A percentile compares a stretch with the other conserved stretches of the same genome.
Evolutionary conservation across 768 basidiomycete species (phyloP).

Genomic region (Dacryopinax primogenitus): DNA sequence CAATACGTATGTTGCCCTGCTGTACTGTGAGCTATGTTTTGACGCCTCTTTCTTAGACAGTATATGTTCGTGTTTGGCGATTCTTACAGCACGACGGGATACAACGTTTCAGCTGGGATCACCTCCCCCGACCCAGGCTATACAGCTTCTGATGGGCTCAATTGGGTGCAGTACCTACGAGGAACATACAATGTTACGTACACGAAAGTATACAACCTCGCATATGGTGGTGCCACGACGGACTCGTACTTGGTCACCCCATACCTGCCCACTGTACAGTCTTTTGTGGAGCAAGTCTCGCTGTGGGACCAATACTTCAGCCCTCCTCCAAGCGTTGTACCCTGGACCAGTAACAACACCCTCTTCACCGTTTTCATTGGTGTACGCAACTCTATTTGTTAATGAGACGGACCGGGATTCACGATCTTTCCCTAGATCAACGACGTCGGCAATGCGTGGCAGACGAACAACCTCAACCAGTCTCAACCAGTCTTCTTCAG

Average conservation of each 20-base stretch:
- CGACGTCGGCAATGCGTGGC: slow-evolving; percentile 8
- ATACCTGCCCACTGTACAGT: slow-evolving; percentile 28
- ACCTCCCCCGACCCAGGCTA: slow-evolving; percentile 42
- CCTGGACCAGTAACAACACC: slow-evolving; percentile 27
- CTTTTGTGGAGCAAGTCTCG: slow-evolving; percentile 29
- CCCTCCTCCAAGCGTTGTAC: slow-evolving; percentile 25
- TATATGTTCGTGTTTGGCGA: slow-evolving; percentile 52
- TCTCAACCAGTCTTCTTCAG: slow-evolving; percentile 27
- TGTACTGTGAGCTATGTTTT: background rate
- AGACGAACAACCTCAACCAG: slow-evolving; percentile 26
- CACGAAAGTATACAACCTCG: slow-evolving; percentile 36
- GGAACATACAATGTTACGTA: slow-evolving; percentile 44
- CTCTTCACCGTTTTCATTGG: slow-evolving; percentile 31
- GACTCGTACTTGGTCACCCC: slow-evolving; percentile 30
- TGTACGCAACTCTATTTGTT: slow-evolving; percentile 22
- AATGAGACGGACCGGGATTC: background rate
- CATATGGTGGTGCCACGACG: slow-evolving; percentile 31
- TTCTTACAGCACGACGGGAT: slow-evolving; percentile 49
- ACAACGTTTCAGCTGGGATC: slow-evolving; percentile 45
- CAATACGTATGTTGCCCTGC: background rate
- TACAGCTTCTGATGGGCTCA: slow-evolving; percentile 50
- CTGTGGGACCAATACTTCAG: slow-evolving; percentile 28
- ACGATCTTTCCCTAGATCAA: too few species aligned
- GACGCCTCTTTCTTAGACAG: slow-evolving; percentile 16
- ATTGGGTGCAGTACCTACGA: slow-evolving; percentile 46